Conservation (phyloP, 2,329 filamentous ascomycete genomes). For the Nannizzia gypsea region DNA sequence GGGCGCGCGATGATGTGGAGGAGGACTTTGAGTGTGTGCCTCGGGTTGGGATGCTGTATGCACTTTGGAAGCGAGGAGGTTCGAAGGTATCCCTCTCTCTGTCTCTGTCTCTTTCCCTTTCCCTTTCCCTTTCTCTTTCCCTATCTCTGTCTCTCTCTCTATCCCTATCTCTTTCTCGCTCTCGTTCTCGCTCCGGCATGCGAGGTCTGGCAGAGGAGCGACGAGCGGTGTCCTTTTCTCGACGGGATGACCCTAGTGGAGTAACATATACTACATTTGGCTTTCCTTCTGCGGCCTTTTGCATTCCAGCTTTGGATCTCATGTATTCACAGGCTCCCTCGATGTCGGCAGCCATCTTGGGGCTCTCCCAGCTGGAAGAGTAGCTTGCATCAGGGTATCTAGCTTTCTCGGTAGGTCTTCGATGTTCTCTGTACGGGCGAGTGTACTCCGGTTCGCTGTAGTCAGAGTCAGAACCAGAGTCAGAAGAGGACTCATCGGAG, state of each 20-base stretch:
- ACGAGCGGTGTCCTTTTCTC: constrained; percentile 15
- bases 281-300: constrained; percentile 17
- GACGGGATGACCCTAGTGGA: constrained; percentile 20
- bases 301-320: constrained; percentile 21
- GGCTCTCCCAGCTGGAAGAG: constrained; percentile 15
- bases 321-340: constrained; percentile 29
- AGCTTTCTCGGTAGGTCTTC: not conserved
- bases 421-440: not conserved
- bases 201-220: constrained; percentile 23
- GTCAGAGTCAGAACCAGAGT: constrained; percentile 16
- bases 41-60: constrained; percentile 22
- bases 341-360: not conserved
- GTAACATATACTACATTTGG: constrained; percentile 21
- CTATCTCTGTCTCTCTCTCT: no score
- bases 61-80: constrained; percentile 20
- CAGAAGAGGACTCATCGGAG: constrained; percentile 17
- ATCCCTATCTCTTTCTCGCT: constrained; percentile 14
- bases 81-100: constrained; percentile 18
- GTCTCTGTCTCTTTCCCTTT: no score
- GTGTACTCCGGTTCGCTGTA: not conserved
- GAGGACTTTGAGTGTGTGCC: constrained; percentile 20
- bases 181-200: constrained; percentile 18
- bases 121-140: no score
- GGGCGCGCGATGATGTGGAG: constrained; percentile 21
- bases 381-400: constrained; percentile 21